These are phyloP conservation scores for Triangularia verruculosa DNA, from an alignment of 2,329 filamentous ascomycete species.

Conservation along the genomic window DNA sequence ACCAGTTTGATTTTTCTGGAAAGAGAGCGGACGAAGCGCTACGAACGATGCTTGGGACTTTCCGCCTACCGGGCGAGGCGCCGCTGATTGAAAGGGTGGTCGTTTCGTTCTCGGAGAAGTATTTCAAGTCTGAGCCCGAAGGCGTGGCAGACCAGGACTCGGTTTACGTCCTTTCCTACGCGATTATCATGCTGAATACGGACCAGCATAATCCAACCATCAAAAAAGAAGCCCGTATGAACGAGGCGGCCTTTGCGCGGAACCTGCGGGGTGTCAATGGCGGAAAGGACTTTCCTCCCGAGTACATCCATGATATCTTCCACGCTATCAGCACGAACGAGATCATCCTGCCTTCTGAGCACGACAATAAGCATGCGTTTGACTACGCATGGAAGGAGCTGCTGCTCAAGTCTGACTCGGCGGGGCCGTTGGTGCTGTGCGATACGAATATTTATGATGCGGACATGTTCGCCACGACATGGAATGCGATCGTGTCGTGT, in stretches of 20 bases:
- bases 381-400: constrained; percentile 98
- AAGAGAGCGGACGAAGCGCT: constrained; percentile 90
- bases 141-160: constrained; percentile 83
- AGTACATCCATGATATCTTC: constrained; percentile 83
- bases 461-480: constrained; percentile 95
- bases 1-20: constrained; percentile 80
- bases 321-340: constrained; percentile 89
- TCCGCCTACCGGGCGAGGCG: constrained; percentile 91
- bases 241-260: constrained; percentile 72
- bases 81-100: constrained; percentile 91
- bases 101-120: constrained; percentile 81
- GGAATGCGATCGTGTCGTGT: constrained; percentile 92
- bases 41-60: constrained; percentile 80
- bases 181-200: constrained; percentile 96
- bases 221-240: constrained; percentile 77
- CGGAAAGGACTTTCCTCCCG: constrained; percentile 76
- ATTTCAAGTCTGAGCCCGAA: constrained; percentile 67
- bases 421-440: constrained; percentile 72
- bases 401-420: constrained; percentile 75
- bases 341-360: constrained; percentile 95
- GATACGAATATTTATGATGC: constrained; percentile 94
- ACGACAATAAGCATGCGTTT: constrained; percentile 94
- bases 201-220: constrained; percentile 95
- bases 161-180: constrained; percentile 87
- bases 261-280: constrained; percentile 91